Base-by-base conservation (phyloP, 345 rosid species). In the Moringa oleifera region DNA sequence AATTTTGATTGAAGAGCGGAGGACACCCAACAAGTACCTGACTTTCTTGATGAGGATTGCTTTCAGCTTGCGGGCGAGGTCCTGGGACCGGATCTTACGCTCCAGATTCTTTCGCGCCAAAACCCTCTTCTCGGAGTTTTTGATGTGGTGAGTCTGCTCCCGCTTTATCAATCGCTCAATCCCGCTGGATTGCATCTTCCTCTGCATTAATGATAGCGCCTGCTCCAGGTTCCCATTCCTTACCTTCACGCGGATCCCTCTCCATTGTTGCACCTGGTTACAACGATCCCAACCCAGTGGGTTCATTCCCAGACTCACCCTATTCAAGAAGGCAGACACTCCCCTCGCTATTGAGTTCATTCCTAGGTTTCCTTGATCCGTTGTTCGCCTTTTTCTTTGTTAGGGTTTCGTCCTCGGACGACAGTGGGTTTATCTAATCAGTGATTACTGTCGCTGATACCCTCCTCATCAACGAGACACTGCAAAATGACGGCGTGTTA, bases 71-170 rank as follows among this genome's bases (percentile, higher is more conserved):
- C 85, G 90, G 12, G 94, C 83, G 20, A 84, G 74, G 31, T 85
- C 90, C 78, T 87, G 80, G 17, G 96, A 81, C 62, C 73, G 84
- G 69, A 93, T 66, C 77, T 66, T 86, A 2, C 81, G 83, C 71
- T 87, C 77, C 18, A 90, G 85, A 58, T 46, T 73, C 80, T 93
- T 90, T 53, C 90, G 86, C 4, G 98, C 97, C 55, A 93, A 59
- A 53, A 93, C 83, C 25, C 94, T 86, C 80, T 86, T 90, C 90
- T 93, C 97, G 28, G 98, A 93, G 68, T 93, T 88, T 85, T 88
- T 93, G 55, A 88, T 37, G 73, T 90, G 98, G 55, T 70, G 84
- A 22, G 73, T 80, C 82, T 80, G 86, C 51, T 74, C 66, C 4
- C 69, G 69, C 82, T 86, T 93, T 33, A 93, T 88, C 67, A 90